A percentile compares a stretch with the other conserved stretches of the same genome.
These are phyloP conservation scores for Neurospora tetraspora DNA, from an alignment of 495 filamentous ascomycete genomes.

Conservation along the genomic window DNA sequence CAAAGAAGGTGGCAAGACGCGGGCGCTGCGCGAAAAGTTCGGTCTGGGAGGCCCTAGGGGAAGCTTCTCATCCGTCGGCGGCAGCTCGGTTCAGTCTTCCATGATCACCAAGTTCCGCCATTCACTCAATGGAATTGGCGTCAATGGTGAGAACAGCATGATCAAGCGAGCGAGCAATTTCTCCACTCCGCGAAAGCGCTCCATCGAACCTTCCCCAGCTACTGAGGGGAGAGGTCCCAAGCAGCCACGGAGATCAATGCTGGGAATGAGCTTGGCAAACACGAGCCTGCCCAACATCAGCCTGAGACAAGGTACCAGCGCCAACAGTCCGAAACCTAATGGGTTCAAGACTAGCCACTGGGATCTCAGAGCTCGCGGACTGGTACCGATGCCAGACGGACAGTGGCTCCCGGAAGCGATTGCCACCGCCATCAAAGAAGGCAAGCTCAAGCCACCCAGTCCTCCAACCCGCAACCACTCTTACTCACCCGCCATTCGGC, in stretches of 20 bases:
- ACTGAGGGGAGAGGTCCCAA: conserved; percentile 10
- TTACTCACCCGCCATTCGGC: not conserved
- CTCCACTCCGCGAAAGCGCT: conserved; percentile 9
- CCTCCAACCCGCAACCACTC: not conserved
- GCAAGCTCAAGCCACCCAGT: conserved; percentile 7
- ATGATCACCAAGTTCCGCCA: conserved; percentile 9
- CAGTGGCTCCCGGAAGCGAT: conserved; percentile 33
- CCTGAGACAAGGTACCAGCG: not conserved
- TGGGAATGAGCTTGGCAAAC: not conserved
- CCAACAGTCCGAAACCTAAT: not conserved
- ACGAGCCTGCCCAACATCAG: not conserved
- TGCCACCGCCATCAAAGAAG: conserved; percentile 21
- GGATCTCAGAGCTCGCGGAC: conserved; percentile 29
- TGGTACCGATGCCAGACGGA: conserved; percentile 34
- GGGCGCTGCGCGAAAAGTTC: conserved; percentile 21
- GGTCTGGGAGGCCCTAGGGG: conserved; percentile 13
- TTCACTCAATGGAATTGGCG: conserved; percentile 7
- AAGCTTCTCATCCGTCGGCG: conserved; percentile 14
- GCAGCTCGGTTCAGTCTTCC: not conserved
- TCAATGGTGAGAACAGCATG: not conserved
- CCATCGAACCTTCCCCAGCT: conserved; percentile 10
- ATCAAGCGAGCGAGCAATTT: conserved; percentile 16
- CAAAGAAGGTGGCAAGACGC: conserved; percentile 21
- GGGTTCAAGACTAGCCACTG: conserved; percentile 24
- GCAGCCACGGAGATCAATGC: conserved; percentile 1